phyloP scores from a whole-genome alignment of 139 green algal genomes.

The Pycnococcus provasolii region DNA sequence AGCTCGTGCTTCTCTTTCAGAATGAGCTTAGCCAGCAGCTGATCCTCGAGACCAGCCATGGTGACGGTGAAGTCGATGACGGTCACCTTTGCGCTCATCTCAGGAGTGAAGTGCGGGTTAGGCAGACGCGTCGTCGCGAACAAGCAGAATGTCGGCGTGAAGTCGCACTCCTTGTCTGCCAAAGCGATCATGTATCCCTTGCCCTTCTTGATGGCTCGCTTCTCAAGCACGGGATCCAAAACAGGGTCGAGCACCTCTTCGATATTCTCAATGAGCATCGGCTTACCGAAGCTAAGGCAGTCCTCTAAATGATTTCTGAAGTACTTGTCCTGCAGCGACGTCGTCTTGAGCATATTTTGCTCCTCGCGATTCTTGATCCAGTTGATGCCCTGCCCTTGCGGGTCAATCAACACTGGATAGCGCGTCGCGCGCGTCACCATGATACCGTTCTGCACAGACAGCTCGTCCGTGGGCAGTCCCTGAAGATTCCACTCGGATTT shows the following conservation, averaged over 20 bases:
- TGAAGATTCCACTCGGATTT: conserved; percentile 74
- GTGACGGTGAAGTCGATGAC: conserved; percentile 95
- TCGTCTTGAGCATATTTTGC: conserved; percentile 65
- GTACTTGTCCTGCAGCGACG: conserved; percentile 67
- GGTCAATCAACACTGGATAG: conserved; percentile 82
- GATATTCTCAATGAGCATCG: conserved; percentile 89
- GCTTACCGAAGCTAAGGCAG: conserved; percentile 74
- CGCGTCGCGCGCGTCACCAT: conserved; percentile 75
- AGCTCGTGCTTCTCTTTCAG: conserved; percentile 89
- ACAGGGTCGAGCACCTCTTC: conserved; percentile 86
- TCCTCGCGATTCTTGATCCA: conserved; percentile 81
- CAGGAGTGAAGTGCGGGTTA: conserved; percentile 83
- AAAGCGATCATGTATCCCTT: conserved; percentile 53
- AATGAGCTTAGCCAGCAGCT: conserved; percentile 88
- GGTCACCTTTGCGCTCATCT: conserved; percentile 72
- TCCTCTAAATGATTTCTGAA: conserved; percentile 85
- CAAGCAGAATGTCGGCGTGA: conserved; percentile 69
- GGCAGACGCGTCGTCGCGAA: conserved; percentile 83
- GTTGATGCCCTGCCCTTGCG: conserved; percentile 62
- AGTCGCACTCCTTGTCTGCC: conserved; percentile 86
- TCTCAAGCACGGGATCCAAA: conserved; percentile 81
- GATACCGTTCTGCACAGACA: conserved; percentile 89
- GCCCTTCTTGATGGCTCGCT: conserved; percentile 56
- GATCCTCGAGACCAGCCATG: conserved; percentile 79
- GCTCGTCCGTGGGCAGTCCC: conserved; percentile 84